Conservation (phyloP, 768 basidiomycete species). For the Chlorophyllum brunneum region DNA sequence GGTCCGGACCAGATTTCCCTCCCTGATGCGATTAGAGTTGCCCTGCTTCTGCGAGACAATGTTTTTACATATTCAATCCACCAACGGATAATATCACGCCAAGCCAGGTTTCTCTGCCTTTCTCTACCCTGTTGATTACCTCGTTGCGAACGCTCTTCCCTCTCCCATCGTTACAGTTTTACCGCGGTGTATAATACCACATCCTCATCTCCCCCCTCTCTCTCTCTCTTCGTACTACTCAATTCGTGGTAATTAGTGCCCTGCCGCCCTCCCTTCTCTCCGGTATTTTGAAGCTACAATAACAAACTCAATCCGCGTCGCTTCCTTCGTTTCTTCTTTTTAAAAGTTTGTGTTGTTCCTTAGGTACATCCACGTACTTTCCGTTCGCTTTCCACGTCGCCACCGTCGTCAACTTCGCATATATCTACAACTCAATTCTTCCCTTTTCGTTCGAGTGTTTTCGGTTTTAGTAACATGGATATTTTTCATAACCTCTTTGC, state of each 20-base stretch:
- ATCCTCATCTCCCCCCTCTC: background rate
- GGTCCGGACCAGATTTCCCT: background rate
- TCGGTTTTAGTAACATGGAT: too few species aligned
- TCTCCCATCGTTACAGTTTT: background rate
- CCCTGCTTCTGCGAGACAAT: constrained; percentile 1
- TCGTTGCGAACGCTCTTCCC: background rate
- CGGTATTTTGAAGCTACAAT: constrained; percentile 1
- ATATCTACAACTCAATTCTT: too few species aligned
- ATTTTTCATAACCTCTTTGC: too few species aligned
- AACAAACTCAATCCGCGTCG: background rate
- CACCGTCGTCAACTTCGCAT: too few species aligned
- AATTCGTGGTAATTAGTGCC: background rate
- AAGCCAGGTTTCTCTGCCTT: background rate
- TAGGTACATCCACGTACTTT: too few species aligned
- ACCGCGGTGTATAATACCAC: background rate
- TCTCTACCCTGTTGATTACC: background rate
- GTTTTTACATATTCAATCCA: constrained; percentile 9
- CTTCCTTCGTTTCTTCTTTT: background rate
- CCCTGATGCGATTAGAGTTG: constrained; percentile 9
- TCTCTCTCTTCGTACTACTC: background rate
- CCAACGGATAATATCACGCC: constrained; percentile 11
- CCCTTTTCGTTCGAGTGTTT: too few species aligned
- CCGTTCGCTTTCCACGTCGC: too few species aligned
- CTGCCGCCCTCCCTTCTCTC: background rate
- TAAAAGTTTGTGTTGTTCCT: too few species aligned